phyloP scores from a whole-genome alignment of 768 basidiomycete genomes.

The Pleurotus platypus region DNA sequence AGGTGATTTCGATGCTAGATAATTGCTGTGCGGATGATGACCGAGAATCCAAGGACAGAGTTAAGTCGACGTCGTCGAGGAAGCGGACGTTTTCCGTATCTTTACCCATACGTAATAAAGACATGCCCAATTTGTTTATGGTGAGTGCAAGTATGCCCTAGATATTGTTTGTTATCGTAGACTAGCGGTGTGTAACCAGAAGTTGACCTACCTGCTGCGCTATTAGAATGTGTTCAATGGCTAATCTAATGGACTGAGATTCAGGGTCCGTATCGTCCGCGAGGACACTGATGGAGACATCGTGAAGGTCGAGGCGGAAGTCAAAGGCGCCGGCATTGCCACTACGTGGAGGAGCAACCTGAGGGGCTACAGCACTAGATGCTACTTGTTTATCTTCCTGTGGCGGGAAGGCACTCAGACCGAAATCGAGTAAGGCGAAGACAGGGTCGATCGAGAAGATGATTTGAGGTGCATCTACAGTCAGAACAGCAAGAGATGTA shows the following conservation, averaged over 20 bases:
- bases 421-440: constrained; percentile 85
- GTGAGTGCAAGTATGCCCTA: constrained; percentile 82
- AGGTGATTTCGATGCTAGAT: constrained; percentile 78
- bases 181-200: background rate
- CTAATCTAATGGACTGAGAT: constrained; percentile 83
- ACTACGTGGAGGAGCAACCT: constrained; percentile 11
- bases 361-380: constrained; percentile 4
- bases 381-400: background rate
- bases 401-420: constrained; percentile 50
- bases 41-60: constrained; percentile 85
- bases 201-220: constrained; percentile 74
- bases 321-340: constrained; percentile 29
- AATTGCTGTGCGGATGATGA: constrained; percentile 64
- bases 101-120: constrained; percentile 83
- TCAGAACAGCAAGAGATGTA: constrained; percentile 74
- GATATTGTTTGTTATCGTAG: background rate
- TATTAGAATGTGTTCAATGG: constrained; percentile 80
- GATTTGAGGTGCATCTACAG: constrained; percentile 88
- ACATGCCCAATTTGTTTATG: constrained; percentile 87
- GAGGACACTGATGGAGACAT: constrained; percentile 83
- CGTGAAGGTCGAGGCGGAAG: constrained; percentile 86
- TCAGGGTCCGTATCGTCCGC: constrained; percentile 77
- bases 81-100: constrained; percentile 83
- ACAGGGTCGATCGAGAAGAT: constrained; percentile 92
- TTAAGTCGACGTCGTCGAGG: constrained; percentile 88